A percentile compares a stretch with the other conserved stretches of the same genome.
phyloP scores from a whole-genome alignment of 192 early-diverging fungal genomes.

The Umbelopsis ramanniana region DNA sequence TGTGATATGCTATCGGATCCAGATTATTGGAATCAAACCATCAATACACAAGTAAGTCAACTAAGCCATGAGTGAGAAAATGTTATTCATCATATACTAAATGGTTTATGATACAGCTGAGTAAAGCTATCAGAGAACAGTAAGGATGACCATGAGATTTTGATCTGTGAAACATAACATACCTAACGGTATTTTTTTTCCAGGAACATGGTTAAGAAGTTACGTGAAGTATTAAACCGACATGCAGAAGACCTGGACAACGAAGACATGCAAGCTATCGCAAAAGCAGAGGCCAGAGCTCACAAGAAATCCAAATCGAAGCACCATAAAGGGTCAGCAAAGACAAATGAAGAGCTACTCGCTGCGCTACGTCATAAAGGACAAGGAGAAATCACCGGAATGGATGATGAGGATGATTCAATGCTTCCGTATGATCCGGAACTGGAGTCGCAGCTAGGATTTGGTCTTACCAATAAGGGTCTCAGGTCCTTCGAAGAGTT shows the following conservation, averaged over 20 bases:
- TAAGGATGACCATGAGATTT: slow-evolving; percentile 31
- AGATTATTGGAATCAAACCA: slow-evolving; percentile 84
- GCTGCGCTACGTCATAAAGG: neutral
- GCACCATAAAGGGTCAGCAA: neutral
- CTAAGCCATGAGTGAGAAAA: slow-evolving; percentile 43
- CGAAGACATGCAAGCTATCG: slow-evolving; percentile 4
- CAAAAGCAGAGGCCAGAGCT: slow-evolving; percentile 5
- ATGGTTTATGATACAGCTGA: slow-evolving; percentile 33
- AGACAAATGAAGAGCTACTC: slow-evolving; percentile 5
- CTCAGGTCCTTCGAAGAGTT: slow-evolving; percentile 72
- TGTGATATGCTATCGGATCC: slow-evolving; percentile 76
- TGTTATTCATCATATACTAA: neutral
- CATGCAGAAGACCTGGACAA: slow-evolving; percentile 58
- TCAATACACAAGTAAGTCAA: slow-evolving; percentile 66
- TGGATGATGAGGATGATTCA: slow-evolving; percentile 10
- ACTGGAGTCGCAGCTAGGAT: slow-evolving; percentile 17
- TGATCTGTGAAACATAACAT: neutral
- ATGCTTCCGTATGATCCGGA: slow-evolving; percentile 16
- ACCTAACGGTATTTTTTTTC: neutral
- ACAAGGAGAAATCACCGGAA: neutral
- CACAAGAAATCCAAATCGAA: slow-evolving; percentile 14
- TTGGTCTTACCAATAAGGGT: slow-evolving; percentile 26
- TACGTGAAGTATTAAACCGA: slow-evolving; percentile 68
- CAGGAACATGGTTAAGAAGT: slow-evolving; percentile 72
- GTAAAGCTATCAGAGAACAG: slow-evolving; percentile 57